Percentiles rank a stretch among this genome's conserved stretches.
Conservation (phyloP, 2,329 filamentous ascomycete species). For the Fusarium domesticum region DNA sequence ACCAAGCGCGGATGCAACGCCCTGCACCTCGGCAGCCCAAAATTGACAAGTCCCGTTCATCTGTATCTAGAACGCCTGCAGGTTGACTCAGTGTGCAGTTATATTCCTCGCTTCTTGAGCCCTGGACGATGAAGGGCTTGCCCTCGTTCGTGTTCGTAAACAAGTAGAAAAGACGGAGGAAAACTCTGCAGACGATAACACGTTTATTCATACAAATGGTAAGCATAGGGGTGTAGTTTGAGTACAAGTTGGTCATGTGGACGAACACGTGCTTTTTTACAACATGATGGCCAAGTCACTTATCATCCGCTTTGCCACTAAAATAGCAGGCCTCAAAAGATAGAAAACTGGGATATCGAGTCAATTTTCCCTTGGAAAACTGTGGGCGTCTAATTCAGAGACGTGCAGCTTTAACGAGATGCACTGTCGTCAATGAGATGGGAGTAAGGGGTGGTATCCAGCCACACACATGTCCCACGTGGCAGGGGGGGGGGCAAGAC, state of each 20-base stretch:
- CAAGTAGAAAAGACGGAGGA: too few relatives aligned
- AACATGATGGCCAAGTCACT: neutral
- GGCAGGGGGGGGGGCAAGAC: slow-evolving; percentile 24
- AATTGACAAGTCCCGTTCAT: slow-evolving; percentile 19
- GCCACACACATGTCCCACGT: slow-evolving; percentile 5
- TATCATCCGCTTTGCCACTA: neutral
- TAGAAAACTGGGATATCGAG: neutral
- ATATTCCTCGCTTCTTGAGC: neutral
- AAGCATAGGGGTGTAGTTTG: neutral
- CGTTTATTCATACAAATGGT: too few relatives aligned
- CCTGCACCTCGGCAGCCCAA: slow-evolving; percentile 26
- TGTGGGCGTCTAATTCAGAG: neutral
- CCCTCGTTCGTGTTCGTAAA: too few relatives aligned
- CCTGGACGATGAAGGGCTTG: neutral
- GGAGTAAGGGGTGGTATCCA: neutral
- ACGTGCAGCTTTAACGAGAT: neutral
- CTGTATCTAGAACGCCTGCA: slow-evolving; percentile 16
- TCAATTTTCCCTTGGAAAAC: neutral
- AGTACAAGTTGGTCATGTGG: neutral
- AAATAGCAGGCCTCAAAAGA: neutral
- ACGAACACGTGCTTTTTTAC: neutral
- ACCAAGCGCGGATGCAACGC: slow-evolving; percentile 9
- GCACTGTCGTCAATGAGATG: neutral
- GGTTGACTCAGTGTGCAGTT: slow-evolving; percentile 2
- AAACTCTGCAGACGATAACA: too few relatives aligned